These are phyloP conservation scores for Remersonia thermophila DNA, from an alignment of 2,329 filamentous ascomycete species.

Conservation along the genomic window DNA sequence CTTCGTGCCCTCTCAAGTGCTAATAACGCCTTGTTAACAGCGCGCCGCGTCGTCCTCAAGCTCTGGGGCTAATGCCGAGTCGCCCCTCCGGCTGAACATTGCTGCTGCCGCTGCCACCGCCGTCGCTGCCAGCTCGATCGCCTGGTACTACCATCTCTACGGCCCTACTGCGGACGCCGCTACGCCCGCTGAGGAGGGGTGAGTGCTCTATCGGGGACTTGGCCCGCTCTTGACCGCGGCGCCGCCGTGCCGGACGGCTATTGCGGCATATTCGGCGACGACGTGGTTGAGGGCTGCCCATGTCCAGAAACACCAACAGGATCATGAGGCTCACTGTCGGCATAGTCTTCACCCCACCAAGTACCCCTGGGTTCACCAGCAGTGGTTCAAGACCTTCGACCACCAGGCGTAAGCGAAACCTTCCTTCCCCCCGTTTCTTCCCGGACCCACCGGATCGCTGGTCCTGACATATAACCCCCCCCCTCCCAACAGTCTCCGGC, in stretches of 20 bases:
- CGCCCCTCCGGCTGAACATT: constrained; percentile 71
- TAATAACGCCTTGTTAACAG: constrained; percentile 26
- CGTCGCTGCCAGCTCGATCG: constrained; percentile 76
- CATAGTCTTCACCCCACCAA: constrained; percentile 75
- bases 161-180: constrained; percentile 76
- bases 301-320: neutral
- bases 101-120: constrained; percentile 78
- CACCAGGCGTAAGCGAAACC: constrained; percentile 70
- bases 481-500: constrained; percentile 58
- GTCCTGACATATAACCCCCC: too few species aligned
- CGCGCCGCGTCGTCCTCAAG: constrained; percentile 59
- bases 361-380: constrained; percentile 92
- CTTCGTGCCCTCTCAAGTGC: constrained; percentile 7
- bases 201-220: constrained; percentile 34
- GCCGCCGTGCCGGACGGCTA: constrained; percentile 9
- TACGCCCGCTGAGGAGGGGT: constrained; percentile 97
- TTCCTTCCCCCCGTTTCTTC: constrained; percentile 4
- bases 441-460: constrained; percentile 25
- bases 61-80: constrained; percentile 59
- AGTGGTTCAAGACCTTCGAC: constrained; percentile 92
- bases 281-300: constrained; percentile 2
- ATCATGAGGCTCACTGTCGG: constrained; percentile 19
- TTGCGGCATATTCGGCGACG: constrained; percentile 18
- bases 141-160: constrained; percentile 97
- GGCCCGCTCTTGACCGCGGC: constrained; percentile 3